phyloP scores from a whole-genome alignment of 352 stramenopile species.

The Phytophthora colocasiae region DNA sequence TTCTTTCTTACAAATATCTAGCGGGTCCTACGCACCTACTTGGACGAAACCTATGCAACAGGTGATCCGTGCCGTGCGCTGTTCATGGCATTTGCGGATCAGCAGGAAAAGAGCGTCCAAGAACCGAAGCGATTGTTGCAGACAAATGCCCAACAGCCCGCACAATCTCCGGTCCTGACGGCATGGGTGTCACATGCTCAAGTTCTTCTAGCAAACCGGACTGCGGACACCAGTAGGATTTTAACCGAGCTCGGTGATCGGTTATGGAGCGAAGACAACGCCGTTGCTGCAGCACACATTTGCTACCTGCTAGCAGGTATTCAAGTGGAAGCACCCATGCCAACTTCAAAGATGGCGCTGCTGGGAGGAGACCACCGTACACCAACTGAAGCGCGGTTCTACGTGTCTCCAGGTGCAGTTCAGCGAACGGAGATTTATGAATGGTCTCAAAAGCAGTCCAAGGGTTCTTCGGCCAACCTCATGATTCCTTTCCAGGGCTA shows the following conservation, averaged over 20 bases:
- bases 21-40: constrained; percentile 75
- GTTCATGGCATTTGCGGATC: constrained; percentile 84
- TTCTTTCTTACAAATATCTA: constrained; percentile 21
- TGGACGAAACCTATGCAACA: constrained; percentile 79
- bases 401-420: constrained; percentile 77
- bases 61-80: constrained; percentile 81
- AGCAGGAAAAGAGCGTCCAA: constrained; percentile 87
- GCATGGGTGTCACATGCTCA: constrained; percentile 84
- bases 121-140: constrained; percentile 81
- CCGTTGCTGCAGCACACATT: constrained; percentile 75
- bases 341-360: constrained; percentile 80
- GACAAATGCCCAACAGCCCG: constrained; percentile 34
- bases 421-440: constrained; percentile 90
- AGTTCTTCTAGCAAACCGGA: constrained; percentile 84
- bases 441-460: constrained; percentile 76
- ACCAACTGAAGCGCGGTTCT: constrained; percentile 79
- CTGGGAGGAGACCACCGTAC: constrained; percentile 79
- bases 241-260: constrained; percentile 85
- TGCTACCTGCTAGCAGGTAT: constrained; percentile 84
- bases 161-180: constrained; percentile 65
- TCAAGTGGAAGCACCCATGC: constrained; percentile 78
- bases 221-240: constrained; percentile 85
- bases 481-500: constrained; percentile 91
- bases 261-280: constrained; percentile 72
- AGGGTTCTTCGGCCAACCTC: constrained; percentile 47